Evolutionary conservation across 2,329 filamentous ascomycete genomes (phyloP).

Genomic region (Escovopsis weberi): DNA sequence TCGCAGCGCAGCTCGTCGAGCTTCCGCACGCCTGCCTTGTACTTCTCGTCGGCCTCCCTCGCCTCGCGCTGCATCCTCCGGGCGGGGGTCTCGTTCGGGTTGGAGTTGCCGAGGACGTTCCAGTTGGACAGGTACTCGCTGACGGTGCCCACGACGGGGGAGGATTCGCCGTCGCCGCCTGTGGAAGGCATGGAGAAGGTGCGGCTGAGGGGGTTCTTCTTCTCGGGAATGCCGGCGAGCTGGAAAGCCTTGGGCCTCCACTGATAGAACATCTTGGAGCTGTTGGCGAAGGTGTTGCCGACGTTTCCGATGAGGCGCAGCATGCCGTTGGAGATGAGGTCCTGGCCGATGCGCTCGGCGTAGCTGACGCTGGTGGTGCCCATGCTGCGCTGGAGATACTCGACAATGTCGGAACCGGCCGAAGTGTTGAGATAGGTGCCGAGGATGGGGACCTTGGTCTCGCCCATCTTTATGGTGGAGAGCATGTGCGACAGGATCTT

Average conservation of each 20-base stretch:
- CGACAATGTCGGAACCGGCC: conserved; percentile 81
- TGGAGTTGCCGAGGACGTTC: conserved; percentile 70
- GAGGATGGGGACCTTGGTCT: conserved; percentile 89
- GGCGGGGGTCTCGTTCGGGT: conserved; percentile 85
- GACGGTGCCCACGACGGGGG: conserved; percentile 67
- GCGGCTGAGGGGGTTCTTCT: conserved; percentile 58
- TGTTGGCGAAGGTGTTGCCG: conserved; percentile 91
- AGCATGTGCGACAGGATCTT: conserved; percentile 79
- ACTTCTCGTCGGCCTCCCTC: conserved; percentile 79
- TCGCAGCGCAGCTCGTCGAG: conserved; percentile 85
- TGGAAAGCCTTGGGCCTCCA: conserved; percentile 91
- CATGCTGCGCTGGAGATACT: conserved; percentile 86
- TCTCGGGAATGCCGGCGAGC: conserved; percentile 74
- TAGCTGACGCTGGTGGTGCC: conserved; percentile 72
- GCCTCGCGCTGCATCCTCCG: conserved; percentile 82
- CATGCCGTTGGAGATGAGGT: conserved; percentile 74
- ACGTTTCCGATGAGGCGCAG: conserved; percentile 86
- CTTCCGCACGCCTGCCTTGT: conserved; percentile 74
- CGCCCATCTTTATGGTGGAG: conserved; percentile 70
- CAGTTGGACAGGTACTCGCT: conserved; percentile 83
- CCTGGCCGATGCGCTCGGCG: conserved; percentile 88
- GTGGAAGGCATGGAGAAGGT: conserved; percentile 59
- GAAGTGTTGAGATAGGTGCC: conserved; percentile 92
- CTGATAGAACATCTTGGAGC: conserved; percentile 93
- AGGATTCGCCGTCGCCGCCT: conserved; percentile 49